Evolutionary conservation across 2,329 filamentous ascomycete species (phyloP).

Genomic region (Fusarium sp.): DNA sequence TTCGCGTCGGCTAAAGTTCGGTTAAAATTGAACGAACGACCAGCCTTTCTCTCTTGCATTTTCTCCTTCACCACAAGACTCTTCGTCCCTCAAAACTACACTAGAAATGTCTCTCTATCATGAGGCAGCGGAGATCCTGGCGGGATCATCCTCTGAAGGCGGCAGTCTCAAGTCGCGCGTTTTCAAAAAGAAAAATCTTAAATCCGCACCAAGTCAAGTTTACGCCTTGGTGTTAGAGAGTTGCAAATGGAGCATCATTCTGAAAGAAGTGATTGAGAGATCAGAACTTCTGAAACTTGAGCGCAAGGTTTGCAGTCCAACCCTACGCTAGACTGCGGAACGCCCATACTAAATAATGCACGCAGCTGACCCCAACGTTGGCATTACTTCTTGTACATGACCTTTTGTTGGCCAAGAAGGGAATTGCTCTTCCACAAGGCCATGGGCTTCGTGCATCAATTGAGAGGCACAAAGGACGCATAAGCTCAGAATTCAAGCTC

Average conservation of each 20-base stretch:
- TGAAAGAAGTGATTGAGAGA: constrained; percentile 90
- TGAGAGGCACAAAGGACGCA: constrained; percentile 81
- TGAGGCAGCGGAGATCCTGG: constrained; percentile 82
- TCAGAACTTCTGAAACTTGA: constrained; percentile 81
- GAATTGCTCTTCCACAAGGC: constrained; percentile 80
- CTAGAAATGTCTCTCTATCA: constrained; percentile 89
- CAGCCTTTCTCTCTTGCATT: constrained; percentile 17
- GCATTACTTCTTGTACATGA: constrained; percentile 88
- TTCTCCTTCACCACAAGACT: constrained; percentile 16
- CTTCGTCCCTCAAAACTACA: not conserved
- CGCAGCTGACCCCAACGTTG: constrained; percentile 80
- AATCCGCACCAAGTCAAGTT: constrained; percentile 81
- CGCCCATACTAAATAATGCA: not conserved
- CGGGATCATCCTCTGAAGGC: constrained; percentile 61
- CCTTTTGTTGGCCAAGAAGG: constrained; percentile 80
- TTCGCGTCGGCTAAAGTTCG: constrained; percentile 25
- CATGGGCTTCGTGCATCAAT: constrained; percentile 82
- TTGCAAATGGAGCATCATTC: constrained; percentile 86
- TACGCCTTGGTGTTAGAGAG: constrained; percentile 89
- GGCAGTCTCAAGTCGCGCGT: constrained; percentile 89
- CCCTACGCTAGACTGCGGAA: not conserved
- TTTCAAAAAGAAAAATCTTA: constrained; percentile 77
- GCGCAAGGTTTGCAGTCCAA: constrained; percentile 71
- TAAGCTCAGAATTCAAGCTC: constrained; percentile 85
- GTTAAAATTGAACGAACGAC: constrained; percentile 10